Percentiles rank a stretch among this genome's conserved stretches.
Evolutionary conservation across 371 early-diverging fungal species (phyloP).

Genomic region (Mucor mucedo): DNA sequence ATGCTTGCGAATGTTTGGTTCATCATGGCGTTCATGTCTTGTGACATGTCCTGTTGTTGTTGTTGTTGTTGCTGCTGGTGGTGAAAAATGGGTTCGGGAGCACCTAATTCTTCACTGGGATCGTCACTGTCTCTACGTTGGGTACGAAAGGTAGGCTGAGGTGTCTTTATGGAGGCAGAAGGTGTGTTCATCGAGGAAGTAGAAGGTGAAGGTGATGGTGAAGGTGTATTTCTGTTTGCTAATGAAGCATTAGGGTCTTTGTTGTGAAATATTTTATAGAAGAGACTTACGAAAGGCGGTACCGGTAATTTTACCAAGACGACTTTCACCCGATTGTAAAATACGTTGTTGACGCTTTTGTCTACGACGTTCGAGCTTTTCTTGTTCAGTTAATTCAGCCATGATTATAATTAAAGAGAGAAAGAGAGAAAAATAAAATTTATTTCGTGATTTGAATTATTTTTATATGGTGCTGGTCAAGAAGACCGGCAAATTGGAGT

Average conservation of each 20-base stretch:
- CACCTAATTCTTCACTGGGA: slow-evolving; percentile 51
- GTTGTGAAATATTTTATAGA: not conserved
- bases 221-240: slow-evolving; percentile 37
- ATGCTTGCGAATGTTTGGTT: slow-evolving; percentile 18
- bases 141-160: not conserved
- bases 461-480: slow-evolving; percentile 12
- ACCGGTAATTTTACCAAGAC: slow-evolving; percentile 64
- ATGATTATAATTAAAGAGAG: slow-evolving; percentile 13
- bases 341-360: slow-evolving; percentile 67
- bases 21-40: slow-evolving; percentile 10
- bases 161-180: not conserved
- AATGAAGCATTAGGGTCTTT: not conserved
- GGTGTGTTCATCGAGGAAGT: slow-evolving; percentile 15
- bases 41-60: too few relatives aligned
- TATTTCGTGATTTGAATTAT: slow-evolving; percentile 1
- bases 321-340: slow-evolving; percentile 59
- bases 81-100: slow-evolving; percentile 31
- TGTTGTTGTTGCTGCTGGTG: not conserved
- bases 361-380: slow-evolving; percentile 63
- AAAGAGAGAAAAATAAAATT: not conserved
- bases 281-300: slow-evolving; percentile 54
- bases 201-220: slow-evolving; percentile 47
- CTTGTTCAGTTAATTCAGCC: slow-evolving; percentile 55
- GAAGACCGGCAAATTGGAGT: slow-evolving; percentile 8
- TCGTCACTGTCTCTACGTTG: slow-evolving; percentile 41